Evolutionary conservation across 2,329 filamentous ascomycete species (phyloP).

Genomic region (Sclerotinia sclerotiorum): DNA sequence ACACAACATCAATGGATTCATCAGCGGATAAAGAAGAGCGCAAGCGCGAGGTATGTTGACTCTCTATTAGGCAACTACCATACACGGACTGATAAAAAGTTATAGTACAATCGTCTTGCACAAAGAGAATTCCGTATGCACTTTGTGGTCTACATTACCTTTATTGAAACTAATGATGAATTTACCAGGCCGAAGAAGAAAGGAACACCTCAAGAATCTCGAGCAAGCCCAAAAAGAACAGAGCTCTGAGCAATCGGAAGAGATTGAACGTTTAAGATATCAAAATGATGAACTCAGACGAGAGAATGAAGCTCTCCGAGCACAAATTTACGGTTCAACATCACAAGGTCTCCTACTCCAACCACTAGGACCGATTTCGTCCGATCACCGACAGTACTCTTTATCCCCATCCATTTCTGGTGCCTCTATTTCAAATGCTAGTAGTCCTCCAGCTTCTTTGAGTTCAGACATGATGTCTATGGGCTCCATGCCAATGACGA

Average conservation of each 20-base stretch:
- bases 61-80: not conserved
- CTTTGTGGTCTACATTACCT: conserved; percentile 2
- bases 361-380: conserved; percentile 28
- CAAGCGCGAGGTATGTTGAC: conserved; percentile 40
- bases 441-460: conserved; percentile 38
- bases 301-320: conserved; percentile 44
- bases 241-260: conserved; percentile 43
- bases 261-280: conserved; percentile 44
- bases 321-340: conserved; percentile 42
- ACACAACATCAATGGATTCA: conserved; percentile 37
- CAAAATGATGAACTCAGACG: conserved; percentile 44
- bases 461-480: conserved; percentile 40
- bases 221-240: conserved; percentile 46
- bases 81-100: conserved; percentile 6
- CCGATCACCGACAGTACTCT: conserved; percentile 38
- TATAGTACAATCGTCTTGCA: conserved; percentile 45
- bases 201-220: conserved; percentile 47
- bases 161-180: conserved; percentile 26
- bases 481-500: conserved; percentile 38
- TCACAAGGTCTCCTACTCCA: conserved; percentile 35
- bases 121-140: conserved; percentile 47
- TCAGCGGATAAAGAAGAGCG: conserved; percentile 41
- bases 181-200: conserved; percentile 44
- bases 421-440: conserved; percentile 38
- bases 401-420: conserved; percentile 40